Percentiles rank a stretch among this genome's conserved stretches.
These are phyloP conservation scores for Diospyros lotus DNA, from an alignment of 148 eudicot genomes.

Conservation along the genomic window DNA sequence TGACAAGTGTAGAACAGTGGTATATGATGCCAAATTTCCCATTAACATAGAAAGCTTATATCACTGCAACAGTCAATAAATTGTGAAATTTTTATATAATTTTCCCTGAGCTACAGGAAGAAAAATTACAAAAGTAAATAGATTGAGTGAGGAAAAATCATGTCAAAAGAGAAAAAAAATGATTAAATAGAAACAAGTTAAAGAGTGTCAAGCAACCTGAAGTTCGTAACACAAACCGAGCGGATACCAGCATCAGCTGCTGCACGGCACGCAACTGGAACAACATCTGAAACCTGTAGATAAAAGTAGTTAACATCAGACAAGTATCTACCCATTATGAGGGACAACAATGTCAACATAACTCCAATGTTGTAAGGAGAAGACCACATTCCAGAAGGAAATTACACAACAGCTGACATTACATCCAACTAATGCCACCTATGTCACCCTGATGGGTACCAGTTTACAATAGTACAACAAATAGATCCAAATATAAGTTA, in stretches of 20 bases:
- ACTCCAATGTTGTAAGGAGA: neutral
- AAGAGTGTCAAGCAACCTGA: conserved; percentile 50
- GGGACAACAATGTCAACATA: neutral
- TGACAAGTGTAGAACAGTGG: neutral
- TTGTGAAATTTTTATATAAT: neutral
- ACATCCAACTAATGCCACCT: neutral
- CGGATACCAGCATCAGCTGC: conserved; percentile 99
- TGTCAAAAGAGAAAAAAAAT: conserved; percentile 1
- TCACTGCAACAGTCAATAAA: neutral
- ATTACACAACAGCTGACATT: neutral
- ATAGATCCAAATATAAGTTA: neutral
- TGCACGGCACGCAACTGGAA: conserved; percentile 98
- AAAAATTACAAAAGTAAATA: neutral
- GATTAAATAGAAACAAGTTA: neutral
- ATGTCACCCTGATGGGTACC: neutral
- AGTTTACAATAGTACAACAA: neutral
- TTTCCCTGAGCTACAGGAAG: neutral
- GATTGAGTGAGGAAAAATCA: conserved; percentile 5
- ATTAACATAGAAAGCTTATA: neutral
- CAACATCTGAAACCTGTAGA: conserved; percentile 92
- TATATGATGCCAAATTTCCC: neutral
- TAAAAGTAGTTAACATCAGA: neutral
- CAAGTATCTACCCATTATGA: neutral
- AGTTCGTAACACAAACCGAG: conserved; percentile 90
- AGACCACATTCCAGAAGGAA: neutral